Evolutionary conservation across 768 basidiomycete species (phyloP), one percentile per base, ranked within the genome.

Genomic region (Serendipita sp.): DNA sequence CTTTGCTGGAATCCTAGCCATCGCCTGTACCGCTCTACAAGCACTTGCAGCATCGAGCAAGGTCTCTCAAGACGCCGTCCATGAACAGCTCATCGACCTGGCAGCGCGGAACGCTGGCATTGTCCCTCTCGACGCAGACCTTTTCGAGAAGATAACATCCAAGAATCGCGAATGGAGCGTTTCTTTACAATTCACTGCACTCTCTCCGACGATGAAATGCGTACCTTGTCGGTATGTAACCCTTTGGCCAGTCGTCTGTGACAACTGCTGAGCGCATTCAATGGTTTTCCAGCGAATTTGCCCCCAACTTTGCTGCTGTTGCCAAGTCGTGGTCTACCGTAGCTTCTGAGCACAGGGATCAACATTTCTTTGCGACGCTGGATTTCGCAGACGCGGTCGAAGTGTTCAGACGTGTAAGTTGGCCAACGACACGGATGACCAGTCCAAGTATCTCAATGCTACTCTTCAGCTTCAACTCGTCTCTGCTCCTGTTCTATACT

Each of bases 281-380:
- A 60, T 52, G 43, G 44, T 65, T 13, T 10, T 27, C 58, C 72
- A 95, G 92, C 72, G 82, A 88, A 68, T 95, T 97, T 70, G 82
- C 88, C 60, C 91, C 94, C 4, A 78, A 84, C 3, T 96, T 84
- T 81, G 79, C 79, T n/a, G 75, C 83, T 2, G 86, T 95, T 11
- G 87, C 89, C 40, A 83, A 83, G 69, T 83, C 90, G n/a, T 97
- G 93, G 93, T 72, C 80, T 2, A 77, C 77, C 13, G 79, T 80
- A 6, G 74, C 87, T 5, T 69, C 79, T 64, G 77, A 76, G 23
- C 75, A 87, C n/a, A 81, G 86, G 45, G 80, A 90, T 72, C 76
- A 78, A 64, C 94, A 97, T 73, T 94, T 97, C 81, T 99, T 98
- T 71, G 96, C 84, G 6, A 86, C 85, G 11, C 73, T 91, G 34